Evolutionary conservation across 139 green algal species (phyloP).

Genomic region (Raphidocelis subcapitata): DNA sequence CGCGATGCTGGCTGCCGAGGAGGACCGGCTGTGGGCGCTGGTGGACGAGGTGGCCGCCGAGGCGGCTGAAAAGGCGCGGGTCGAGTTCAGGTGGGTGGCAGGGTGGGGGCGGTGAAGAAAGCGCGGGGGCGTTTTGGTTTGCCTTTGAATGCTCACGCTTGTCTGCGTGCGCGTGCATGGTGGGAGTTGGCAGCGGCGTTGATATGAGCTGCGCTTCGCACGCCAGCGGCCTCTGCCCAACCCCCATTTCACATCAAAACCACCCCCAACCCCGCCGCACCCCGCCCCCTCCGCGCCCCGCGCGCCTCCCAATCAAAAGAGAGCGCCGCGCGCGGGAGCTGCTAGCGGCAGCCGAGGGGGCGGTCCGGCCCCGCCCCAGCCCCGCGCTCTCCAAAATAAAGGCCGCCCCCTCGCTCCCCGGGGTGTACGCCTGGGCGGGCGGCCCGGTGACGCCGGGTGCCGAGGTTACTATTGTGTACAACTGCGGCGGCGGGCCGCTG

Average conservation of each 20-base stretch:
- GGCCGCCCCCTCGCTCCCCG: constrained; percentile 10
- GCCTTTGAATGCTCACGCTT: no score
- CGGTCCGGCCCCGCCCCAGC: constrained; percentile 53
- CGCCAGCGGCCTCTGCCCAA: no score
- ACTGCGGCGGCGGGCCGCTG: constrained; percentile 32
- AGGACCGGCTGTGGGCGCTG: constrained; percentile 52
- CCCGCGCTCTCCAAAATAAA: constrained; percentile 30
- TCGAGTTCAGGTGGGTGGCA: constrained; percentile 29
- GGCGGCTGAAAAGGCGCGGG: constrained; percentile 41
- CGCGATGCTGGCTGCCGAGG: constrained; percentile 49
- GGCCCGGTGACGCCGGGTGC: constrained; percentile 22
- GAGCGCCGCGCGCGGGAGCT: constrained; percentile 33
- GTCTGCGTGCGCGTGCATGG: no score
- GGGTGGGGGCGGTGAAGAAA: no score
- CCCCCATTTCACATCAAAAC: no score
- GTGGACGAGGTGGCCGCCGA: constrained; percentile 44
- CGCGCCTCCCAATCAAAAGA: constrained; percentile 3
- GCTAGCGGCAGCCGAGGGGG: constrained; percentile 31
- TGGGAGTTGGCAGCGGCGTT: no score
- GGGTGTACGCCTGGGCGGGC: constrained; percentile 55
- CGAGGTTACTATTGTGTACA: constrained; percentile 7
- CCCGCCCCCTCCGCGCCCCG: background rate
- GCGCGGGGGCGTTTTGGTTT: no score
- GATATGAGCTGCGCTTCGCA: no score
- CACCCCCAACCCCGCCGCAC: background rate